Percentiles rank a stretch among this genome's conserved stretches.
Evolutionary conservation across 2,329 filamentous ascomycete species (phyloP).

Genomic region (Monosporascus ibericus): DNA sequence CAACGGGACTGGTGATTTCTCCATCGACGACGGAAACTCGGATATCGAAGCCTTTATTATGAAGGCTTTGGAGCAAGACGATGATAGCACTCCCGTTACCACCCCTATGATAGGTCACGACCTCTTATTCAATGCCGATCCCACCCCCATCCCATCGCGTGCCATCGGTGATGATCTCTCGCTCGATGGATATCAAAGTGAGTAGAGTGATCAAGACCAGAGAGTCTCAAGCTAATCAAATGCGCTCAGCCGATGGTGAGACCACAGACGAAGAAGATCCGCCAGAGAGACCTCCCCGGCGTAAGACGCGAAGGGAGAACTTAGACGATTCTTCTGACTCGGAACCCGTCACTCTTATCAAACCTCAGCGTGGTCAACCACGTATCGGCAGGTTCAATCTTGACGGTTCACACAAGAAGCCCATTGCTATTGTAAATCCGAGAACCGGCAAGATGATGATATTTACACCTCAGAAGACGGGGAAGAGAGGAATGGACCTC

Average conservation of each 20-base stretch:
- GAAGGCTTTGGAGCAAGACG: slow-evolving; percentile 28
- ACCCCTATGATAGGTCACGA: slow-evolving; percentile 33
- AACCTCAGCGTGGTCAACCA: slow-evolving; percentile 44
- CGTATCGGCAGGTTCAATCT: slow-evolving; percentile 50
- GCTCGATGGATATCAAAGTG: slow-evolving; percentile 54
- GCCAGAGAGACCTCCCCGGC: slow-evolving; percentile 41
- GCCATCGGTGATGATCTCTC: slow-evolving; percentile 34
- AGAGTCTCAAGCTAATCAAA: slow-evolving; percentile 31
- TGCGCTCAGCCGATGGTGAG: slow-evolving; percentile 48
- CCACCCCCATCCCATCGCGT: slow-evolving; percentile 26
- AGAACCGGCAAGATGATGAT: slow-evolving; percentile 57
- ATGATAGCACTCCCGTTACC: slow-evolving; percentile 34
- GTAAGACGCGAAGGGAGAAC: slow-evolving; percentile 38
- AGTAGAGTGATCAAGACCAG: slow-evolving; percentile 30
- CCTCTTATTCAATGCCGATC: slow-evolving; percentile 21
- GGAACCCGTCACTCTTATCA: slow-evolving; percentile 41
- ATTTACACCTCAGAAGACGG: slow-evolving; percentile 47
- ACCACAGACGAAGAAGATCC: slow-evolving; percentile 54
- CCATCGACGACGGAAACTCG: slow-evolving; percentile 24
- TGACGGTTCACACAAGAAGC: slow-evolving; percentile 48
- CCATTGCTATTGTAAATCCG: slow-evolving; percentile 53
- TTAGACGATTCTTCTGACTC: slow-evolving; percentile 41
- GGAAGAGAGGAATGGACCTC: slow-evolving; percentile 39
- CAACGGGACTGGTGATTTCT: slow-evolving; percentile 36
- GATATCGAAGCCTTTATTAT: slow-evolving; percentile 37